Base-by-base conservation (phyloP, 202 grass and related monocot species). In the Hordeum pubiflorum region DNA sequence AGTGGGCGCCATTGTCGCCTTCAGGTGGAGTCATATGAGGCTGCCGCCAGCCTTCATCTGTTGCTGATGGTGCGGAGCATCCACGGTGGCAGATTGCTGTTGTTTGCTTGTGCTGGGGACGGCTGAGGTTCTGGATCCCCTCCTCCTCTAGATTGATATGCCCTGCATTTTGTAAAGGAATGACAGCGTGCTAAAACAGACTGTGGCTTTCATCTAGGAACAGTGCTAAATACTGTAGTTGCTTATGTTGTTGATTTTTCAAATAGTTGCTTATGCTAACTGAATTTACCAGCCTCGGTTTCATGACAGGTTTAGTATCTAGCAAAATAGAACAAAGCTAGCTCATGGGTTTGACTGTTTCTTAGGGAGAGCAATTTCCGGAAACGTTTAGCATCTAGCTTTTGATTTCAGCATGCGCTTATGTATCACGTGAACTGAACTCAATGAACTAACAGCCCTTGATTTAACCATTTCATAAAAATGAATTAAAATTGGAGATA, bases 11-110 rank as follows among this genome's bases (percentile, higher is more conserved):
- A 10, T 9, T 8, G 48, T 76, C 39, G 3, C 36, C 62, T 40
- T 78, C 1, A 3, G 61, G 39, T 79, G 71, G 59, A 61, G 41
- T 27, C 2, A 58, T 38, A 33, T 78, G 10, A 82, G 22, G 24
- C 32, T n/a, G 50, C 31, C 24, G 29, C 39, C 50, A 54, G 39
- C 63, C n/a, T 62, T 89, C 74, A 89, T 75, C 68, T 80, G 36
- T 86, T 67, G 37, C 31, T 39, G 31, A 75, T 50, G 72, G 20
- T 78, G 58, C 29, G 38, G 63, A 85, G 87, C 91, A 93, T 90
- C 87, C 91, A 87, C 22, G 75, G 74, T 41, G 79, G 91, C 65
- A 93, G 76, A 36, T 79, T 87, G 74, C 91, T 61, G 3, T 13
- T 80, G 20, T 78, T 80, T 73, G 44, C 75, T 77, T 78, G 74